phyloP scores from a whole-genome alignment of 805 yeast species.

The Yamadazyma phyllophila region DNA sequence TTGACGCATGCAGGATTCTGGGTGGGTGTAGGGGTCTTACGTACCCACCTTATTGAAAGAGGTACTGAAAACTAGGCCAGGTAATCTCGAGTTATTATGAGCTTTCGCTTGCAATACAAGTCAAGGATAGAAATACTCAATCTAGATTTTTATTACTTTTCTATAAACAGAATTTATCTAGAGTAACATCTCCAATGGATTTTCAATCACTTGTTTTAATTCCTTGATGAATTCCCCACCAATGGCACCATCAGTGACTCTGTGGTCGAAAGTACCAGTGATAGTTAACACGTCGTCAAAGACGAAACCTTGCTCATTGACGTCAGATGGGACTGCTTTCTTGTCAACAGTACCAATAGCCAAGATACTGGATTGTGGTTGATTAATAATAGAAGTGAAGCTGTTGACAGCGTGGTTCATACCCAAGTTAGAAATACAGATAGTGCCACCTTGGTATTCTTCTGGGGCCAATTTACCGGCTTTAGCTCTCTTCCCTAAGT shows the following conservation, averaged over 20 bases:
- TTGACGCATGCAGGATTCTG: too few relatives aligned
- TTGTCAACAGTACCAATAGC: constrained; percentile 93
- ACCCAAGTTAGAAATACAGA: constrained; percentile 97
- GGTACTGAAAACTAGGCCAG: background rate
- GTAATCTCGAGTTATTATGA: background rate
- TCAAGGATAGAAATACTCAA: background rate
- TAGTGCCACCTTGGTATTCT: constrained; percentile 99
- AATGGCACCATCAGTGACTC: constrained; percentile 95
- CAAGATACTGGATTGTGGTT: constrained; percentile 92
- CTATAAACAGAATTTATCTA: constrained; percentile 32
- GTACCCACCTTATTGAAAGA: too few relatives aligned
- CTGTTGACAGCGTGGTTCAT: constrained; percentile 92
- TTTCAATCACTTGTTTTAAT: constrained; percentile 86
- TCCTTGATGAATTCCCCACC: constrained; percentile 97
- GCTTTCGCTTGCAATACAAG: background rate
- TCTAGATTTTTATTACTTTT: constrained; percentile 4
- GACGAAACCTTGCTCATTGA: constrained; percentile 85
- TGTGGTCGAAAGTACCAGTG: constrained; percentile 98
- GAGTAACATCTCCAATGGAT: constrained; percentile 90
- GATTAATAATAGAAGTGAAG: constrained; percentile 97
- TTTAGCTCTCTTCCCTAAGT: constrained; percentile 93
- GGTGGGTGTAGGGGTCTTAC: too few relatives aligned
- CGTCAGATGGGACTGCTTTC: constrained; percentile 89
- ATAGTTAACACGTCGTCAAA: constrained; percentile 89
- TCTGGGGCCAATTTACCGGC: constrained; percentile 89